phyloP scores from a whole-genome alignment of 225 moss, liverwort and hornwort genomes.

The Pseudisothecium myosuroides region DNA sequence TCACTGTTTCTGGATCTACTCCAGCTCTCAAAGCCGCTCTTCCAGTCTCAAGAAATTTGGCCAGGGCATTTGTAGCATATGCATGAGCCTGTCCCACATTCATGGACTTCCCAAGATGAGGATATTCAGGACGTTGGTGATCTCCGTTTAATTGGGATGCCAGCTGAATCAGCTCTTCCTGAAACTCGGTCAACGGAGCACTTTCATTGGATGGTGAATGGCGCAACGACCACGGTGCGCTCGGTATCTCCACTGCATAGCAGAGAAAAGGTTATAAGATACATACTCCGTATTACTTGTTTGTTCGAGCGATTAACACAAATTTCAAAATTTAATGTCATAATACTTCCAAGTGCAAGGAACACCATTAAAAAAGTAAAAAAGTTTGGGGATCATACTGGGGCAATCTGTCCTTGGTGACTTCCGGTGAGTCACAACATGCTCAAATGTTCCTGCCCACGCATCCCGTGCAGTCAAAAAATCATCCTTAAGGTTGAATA shows the following conservation, averaged over 20 bases:
- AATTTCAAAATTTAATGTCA: neutral
- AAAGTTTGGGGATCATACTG: slow-evolving; percentile 16
- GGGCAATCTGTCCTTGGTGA: slow-evolving; percentile 89
- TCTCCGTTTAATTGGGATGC: slow-evolving; percentile 96
- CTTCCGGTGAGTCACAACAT: slow-evolving; percentile 50
- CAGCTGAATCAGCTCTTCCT: slow-evolving; percentile 83
- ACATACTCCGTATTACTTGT: neutral
- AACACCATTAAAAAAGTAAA: neutral
- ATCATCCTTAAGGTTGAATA: slow-evolving; percentile 61
- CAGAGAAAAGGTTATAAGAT: neutral
- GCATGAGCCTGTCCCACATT: slow-evolving; percentile 72
- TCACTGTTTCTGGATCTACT: slow-evolving; percentile 55
- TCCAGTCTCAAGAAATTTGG: slow-evolving; percentile 64
- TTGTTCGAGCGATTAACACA: neutral
- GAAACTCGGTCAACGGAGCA: slow-evolving; percentile 80
- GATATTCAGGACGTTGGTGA: slow-evolving; percentile 50
- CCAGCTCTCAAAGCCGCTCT: slow-evolving; percentile 54
- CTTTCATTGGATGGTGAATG: slow-evolving; percentile 69
- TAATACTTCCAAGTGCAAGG: neutral
- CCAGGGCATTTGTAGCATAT: slow-evolving; percentile 56
- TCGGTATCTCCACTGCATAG: slow-evolving; percentile 79
- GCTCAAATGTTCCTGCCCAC: slow-evolving; percentile 98
- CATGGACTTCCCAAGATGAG: slow-evolving; percentile 67
- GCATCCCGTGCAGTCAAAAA: slow-evolving; percentile 88
- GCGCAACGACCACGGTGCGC: slow-evolving; percentile 85